phyloP scores from a whole-genome alignment of 1,284 basidiomycete genomes.

The Puccinia coronata region DNA sequence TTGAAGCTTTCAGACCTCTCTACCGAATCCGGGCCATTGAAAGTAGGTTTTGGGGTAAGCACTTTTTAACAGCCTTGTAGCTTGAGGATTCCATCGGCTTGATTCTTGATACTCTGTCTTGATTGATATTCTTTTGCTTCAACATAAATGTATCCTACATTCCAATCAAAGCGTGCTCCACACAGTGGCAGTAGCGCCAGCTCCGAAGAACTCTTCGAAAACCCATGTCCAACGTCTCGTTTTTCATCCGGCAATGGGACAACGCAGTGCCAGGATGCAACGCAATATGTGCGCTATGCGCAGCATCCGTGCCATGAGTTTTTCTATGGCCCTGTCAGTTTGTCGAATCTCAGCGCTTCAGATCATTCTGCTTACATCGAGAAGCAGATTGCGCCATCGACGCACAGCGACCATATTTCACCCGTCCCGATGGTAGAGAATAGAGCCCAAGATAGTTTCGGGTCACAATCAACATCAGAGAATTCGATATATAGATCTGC shows the following conservation, averaged over 20 bases:
- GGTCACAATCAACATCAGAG: background rate
- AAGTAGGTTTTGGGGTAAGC: slow-evolving; percentile 26
- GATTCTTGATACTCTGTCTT: background rate
- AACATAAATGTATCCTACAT: background rate
- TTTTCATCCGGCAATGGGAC: background rate
- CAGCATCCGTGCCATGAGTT: slow-evolving; percentile 5
- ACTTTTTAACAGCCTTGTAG: background rate
- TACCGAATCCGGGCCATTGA: background rate
- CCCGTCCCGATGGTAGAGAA: background rate
- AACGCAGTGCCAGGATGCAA: background rate
- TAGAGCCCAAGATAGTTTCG: background rate
- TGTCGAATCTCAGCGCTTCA: background rate
- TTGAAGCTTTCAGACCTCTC: slow-evolving; percentile 12
- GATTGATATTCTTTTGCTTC: background rate
- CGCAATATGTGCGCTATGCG: background rate
- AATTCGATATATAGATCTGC: background rate
- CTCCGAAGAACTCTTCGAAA: slow-evolving; percentile 11
- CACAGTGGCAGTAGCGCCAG: background rate
- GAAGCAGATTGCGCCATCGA: slow-evolving; percentile 3
- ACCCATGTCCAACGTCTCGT: background rate
- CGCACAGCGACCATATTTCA: background rate
- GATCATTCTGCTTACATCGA: background rate
- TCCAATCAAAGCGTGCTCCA: background rate
- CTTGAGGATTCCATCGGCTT: background rate
- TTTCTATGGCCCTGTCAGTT: background rate